Base-by-base conservation (phyloP, 768 basidiomycete species). In the Chalciporus piperatus region DNA sequence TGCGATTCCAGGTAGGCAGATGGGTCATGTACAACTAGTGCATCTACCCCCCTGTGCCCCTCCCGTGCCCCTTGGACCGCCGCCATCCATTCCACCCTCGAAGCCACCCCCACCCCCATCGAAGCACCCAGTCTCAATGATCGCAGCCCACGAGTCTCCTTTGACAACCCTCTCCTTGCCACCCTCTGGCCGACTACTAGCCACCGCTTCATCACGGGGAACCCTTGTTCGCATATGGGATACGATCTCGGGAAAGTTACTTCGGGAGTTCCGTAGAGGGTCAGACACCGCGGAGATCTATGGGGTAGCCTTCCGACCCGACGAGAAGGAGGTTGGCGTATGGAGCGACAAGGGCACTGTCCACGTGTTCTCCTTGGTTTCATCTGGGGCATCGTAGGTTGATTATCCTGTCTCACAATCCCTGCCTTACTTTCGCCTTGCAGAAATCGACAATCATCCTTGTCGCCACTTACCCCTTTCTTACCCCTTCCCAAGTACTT, bases 271-370 rank as follows among this genome's bases (percentile, higher is more conserved):
- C 25, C 75, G 93, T 50, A 78, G 93, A 65, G 93, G 93, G 9
- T 81, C 87, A 16, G 94, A 97, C 68, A 86, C 90, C 61, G 93
- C 93, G 25, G 85, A 89, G 61, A 94, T 96, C 40, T 95, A 92
- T 67, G 91, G 91, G 3, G 87, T 94, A 17, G 85, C 87, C 12
- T 92, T 95, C 68, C 79, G 92, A 33, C 85, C 83, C 4, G 92
- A 92, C 59, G 94, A 95, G 61, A 80, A 78, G 51, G 90, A 93
- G 58, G 72, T 96, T 0, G 91, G 89, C 61, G 92, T 91, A 10
- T 92, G 92, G 87, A 94, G 92, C 63, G 93, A 97, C 68, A 97
- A 97, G 70, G 93, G 93, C 32, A 97, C 93, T 0, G 84, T 97
- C 7, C 93, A 97, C 65, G 76, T 94, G 39, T 96, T 95, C 69